Conservation (phyloP, 2,329 filamentous ascomycete species). For the Shiraia bambusicola region DNA sequence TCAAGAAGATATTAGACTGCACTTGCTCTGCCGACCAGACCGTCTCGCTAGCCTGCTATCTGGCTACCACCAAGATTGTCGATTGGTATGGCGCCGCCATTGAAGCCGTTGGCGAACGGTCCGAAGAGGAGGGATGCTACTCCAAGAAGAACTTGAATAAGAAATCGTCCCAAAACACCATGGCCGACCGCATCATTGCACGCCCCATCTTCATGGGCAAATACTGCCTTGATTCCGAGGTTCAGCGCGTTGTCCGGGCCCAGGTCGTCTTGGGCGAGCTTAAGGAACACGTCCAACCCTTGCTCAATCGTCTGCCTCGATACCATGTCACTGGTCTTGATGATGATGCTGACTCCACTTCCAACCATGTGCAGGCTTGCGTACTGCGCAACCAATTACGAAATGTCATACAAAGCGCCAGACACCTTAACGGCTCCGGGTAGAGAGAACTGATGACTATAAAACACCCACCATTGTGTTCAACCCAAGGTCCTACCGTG, state of each 20-base stretch:
- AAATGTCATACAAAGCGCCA: slow-evolving; percentile 1
- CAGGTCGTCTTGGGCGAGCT: slow-evolving; percentile 1
- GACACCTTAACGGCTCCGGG: background rate
- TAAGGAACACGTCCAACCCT: slow-evolving; percentile 1
- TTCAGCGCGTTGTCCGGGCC: slow-evolving; percentile 1
- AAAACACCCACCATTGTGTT: background rate
- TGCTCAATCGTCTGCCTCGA: background rate
- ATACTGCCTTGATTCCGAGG: slow-evolving; percentile 1
- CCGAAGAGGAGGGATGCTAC: background rate
- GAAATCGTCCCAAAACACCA: background rate
- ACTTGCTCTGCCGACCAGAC: background rate
- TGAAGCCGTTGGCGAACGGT: background rate
- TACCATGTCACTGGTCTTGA: slow-evolving; percentile 1
- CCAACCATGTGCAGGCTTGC: background rate
- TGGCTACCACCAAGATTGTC: slow-evolving; percentile 1
- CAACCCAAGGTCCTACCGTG: background rate
- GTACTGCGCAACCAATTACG: slow-evolving; percentile 1
- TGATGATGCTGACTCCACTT: background rate
- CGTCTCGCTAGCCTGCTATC: slow-evolving; percentile 2
- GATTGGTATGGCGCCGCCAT: slow-evolving; percentile 3
- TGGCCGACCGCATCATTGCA: slow-evolving; percentile 1
- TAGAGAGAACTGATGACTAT: background rate
- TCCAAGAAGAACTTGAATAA: background rate
- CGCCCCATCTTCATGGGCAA: slow-evolving; percentile 2
- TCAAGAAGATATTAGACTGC: slow-evolving; percentile 3